Conservation (phyloP, 2,329 filamentous ascomycete species). For the Beauveria rudraprayagi region DNA sequence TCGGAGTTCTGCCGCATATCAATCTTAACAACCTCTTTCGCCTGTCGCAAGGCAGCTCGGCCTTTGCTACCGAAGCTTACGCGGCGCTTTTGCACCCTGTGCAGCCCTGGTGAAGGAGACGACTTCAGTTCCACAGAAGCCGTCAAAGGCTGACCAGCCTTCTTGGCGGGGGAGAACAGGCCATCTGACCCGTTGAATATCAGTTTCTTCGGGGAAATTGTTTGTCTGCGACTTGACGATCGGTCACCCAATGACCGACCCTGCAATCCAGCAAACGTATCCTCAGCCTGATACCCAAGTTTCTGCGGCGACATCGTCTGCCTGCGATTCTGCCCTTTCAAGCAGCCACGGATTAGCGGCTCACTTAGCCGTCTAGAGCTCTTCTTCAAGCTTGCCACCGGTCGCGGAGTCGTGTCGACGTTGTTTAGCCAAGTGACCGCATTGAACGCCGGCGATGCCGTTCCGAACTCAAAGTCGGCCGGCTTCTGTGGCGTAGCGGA, state of each 20-base stretch:
- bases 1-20: slow-evolving; percentile 28
- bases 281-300: neutral
- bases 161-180: slow-evolving; percentile 5
- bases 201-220: slow-evolving; percentile 20
- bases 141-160: neutral
- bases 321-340: slow-evolving; percentile 19
- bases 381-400: slow-evolving; percentile 18
- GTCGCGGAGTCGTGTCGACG: slow-evolving; percentile 15
- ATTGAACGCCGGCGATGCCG: slow-evolving; percentile 20
- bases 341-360: slow-evolving; percentile 22
- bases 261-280: neutral
- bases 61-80: neutral
- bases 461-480: slow-evolving; percentile 22
- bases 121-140: neutral
- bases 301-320: slow-evolving; percentile 22
- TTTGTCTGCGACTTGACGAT: slow-evolving; percentile 17
- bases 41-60: slow-evolving; percentile 5
- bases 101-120: neutral
- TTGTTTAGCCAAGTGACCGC: slow-evolving; percentile 22
- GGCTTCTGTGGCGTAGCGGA: slow-evolving; percentile 11
- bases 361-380: slow-evolving; percentile 26
- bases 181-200: neutral
- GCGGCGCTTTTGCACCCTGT: neutral
- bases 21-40: slow-evolving; percentile 23
- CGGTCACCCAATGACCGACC: slow-evolving; percentile 4